Evolutionary conservation across 805 yeast genomes (phyloP).

Genomic region (Ogataea pignaliae): DNA sequence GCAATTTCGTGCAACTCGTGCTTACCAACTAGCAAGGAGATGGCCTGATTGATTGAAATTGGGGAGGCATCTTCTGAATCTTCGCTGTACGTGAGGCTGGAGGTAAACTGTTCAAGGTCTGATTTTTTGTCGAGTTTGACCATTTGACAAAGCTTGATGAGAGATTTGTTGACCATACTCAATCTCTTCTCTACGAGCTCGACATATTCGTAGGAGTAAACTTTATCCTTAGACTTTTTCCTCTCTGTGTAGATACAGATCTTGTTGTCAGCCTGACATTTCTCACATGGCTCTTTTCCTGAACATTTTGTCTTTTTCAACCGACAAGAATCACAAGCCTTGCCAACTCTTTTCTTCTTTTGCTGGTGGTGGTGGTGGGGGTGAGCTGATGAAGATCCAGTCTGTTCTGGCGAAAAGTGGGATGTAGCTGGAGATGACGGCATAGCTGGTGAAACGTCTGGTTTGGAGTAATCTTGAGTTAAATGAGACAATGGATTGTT

Average conservation of each 20-base stretch:
- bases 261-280: slow-evolving; percentile 52
- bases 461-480: too few relatives aligned
- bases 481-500: too few relatives aligned
- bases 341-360: slow-evolving; percentile 53
- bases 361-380: slow-evolving; percentile 5
- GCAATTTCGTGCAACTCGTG: slow-evolving; percentile 34
- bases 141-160: slow-evolving; percentile 38
- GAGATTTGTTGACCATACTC: slow-evolving; percentile 45
- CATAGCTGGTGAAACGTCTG: too few relatives aligned
- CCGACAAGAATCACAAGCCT: slow-evolving; percentile 62
- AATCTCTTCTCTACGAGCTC: slow-evolving; percentile 58
- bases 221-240: slow-evolving; percentile 48
- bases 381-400: not conserved
- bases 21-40: slow-evolving; percentile 37
- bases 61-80: slow-evolving; percentile 21
- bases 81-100: slow-evolving; percentile 12
- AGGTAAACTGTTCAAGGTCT: slow-evolving; percentile 10
- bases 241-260: slow-evolving; percentile 57
- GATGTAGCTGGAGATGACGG: slow-evolving; percentile 3
- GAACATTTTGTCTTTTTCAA: slow-evolving; percentile 62
- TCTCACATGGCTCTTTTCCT: slow-evolving; percentile 56
- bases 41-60: slow-evolving; percentile 44
- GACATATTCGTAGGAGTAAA: slow-evolving; percentile 56
- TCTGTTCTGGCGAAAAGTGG: not conserved
- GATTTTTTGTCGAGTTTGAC: slow-evolving; percentile 14